Conservation (phyloP, 352 stramenopile genomes). For the Thraustochytrium sp. region DNA sequence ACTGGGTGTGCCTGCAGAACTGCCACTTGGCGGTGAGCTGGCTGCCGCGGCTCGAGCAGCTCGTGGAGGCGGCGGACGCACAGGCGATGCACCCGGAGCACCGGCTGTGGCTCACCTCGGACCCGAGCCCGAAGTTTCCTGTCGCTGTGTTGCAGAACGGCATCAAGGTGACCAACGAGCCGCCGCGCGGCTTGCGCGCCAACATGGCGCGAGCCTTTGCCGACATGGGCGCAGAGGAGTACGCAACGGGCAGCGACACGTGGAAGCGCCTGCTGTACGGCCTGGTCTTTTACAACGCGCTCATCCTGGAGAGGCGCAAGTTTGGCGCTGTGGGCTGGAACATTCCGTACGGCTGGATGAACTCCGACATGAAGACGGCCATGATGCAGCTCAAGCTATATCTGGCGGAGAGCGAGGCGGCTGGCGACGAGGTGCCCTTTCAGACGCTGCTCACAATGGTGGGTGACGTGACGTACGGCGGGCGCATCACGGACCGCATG, state of each 20-base stretch:
- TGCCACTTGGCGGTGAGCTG: constrained; percentile 82
- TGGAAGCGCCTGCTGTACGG: constrained; percentile 85
- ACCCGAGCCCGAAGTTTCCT: constrained; percentile 78
- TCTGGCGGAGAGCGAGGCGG: constrained; percentile 67
- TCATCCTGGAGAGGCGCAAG: constrained; percentile 85
- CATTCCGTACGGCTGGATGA: constrained; percentile 93
- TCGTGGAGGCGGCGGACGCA: constrained; percentile 69
- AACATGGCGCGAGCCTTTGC: constrained; percentile 85
- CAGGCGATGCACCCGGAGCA: constrained; percentile 65
- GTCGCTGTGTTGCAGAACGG: constrained; percentile 87
- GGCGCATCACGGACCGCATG: constrained; percentile 85
- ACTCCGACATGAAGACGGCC: constrained; percentile 85
- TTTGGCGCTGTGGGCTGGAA: constrained; percentile 91
- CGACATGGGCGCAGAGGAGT: constrained; percentile 81
- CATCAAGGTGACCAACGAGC: constrained; percentile 92
- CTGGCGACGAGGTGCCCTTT: constrained; percentile 76
- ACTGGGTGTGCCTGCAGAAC: constrained; percentile 91
- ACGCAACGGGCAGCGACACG: constrained; percentile 58
- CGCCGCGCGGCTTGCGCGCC: constrained; percentile 77
- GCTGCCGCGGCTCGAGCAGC: constrained; percentile 75
- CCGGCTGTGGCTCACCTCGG: constrained; percentile 85
- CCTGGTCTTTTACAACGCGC: constrained; percentile 86
- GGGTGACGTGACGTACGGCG: constrained; percentile 87
- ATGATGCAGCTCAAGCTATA: constrained; percentile 81
- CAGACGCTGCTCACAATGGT: constrained; percentile 88